phyloP scores from a whole-genome alignment of 2,329 filamentous ascomycete genomes.

The Ophiocordyceps polyrhachis-furcata region DNA sequence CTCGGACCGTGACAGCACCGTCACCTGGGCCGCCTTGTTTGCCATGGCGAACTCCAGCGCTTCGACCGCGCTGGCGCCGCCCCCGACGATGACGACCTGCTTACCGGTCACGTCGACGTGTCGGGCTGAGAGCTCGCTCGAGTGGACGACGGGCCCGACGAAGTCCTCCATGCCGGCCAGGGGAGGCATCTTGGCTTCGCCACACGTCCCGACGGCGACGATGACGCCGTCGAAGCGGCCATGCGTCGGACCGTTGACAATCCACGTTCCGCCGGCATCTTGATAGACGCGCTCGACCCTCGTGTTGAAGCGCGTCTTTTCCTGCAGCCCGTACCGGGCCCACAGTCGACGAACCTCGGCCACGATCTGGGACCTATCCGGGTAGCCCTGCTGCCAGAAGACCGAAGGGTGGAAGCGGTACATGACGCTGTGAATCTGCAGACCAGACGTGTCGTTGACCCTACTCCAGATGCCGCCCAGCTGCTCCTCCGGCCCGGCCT shows the following conservation, averaged over 20 bases:
- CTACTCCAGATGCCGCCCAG: slow-evolving; percentile 68
- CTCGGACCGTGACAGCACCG: slow-evolving; percentile 57
- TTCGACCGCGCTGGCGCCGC: slow-evolving; percentile 66
- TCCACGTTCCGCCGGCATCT: slow-evolving; percentile 51
- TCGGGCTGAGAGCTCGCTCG: slow-evolving; percentile 48
- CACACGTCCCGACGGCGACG: slow-evolving; percentile 63
- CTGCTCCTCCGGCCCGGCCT: slow-evolving; percentile 44
- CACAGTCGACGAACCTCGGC: slow-evolving; percentile 53
- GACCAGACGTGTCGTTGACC: slow-evolving; percentile 64
- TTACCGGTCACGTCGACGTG: slow-evolving; percentile 51
- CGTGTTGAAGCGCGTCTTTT: slow-evolving; percentile 53
- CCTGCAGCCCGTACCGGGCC: slow-evolving; percentile 54
- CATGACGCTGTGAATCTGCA: slow-evolving; percentile 76
- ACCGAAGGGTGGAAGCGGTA: slow-evolving; percentile 75
- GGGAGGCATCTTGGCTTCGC: slow-evolving; percentile 54
- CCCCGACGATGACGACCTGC: slow-evolving; percentile 57
- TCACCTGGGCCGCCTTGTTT: slow-evolving; percentile 46
- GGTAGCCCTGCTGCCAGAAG: slow-evolving; percentile 58
- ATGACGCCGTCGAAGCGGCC: slow-evolving; percentile 66
- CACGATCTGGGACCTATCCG: slow-evolving; percentile 56
- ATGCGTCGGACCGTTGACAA: slow-evolving; percentile 52
- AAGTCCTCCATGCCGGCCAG: slow-evolving; percentile 56
- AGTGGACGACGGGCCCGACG: slow-evolving; percentile 56
- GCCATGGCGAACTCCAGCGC: slow-evolving; percentile 61
- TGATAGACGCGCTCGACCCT: slow-evolving; percentile 51